These are phyloP conservation scores for Baorangia bicolor DNA, from an alignment of 768 basidiomycete species.

Conservation along the genomic window DNA sequence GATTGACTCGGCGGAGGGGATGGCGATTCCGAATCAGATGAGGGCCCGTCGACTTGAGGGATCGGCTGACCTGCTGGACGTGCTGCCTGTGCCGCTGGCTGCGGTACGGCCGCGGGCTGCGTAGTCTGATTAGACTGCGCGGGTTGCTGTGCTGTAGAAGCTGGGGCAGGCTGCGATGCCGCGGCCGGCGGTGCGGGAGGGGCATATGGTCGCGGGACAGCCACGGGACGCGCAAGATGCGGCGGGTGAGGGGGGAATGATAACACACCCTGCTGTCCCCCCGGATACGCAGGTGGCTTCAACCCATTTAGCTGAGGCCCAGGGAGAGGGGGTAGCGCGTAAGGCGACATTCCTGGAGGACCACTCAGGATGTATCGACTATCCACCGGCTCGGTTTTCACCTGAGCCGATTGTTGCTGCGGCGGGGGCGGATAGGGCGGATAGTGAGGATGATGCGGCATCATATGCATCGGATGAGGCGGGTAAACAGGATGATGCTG, in stretches of 20 bases:
- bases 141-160: conserved; percentile 18
- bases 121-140: conserved; percentile 17
- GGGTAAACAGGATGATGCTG: conserved; percentile 54
- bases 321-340: conserved; percentile 59
- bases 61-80: conserved; percentile 40
- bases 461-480: conserved; percentile 63
- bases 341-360: conserved; percentile 42
- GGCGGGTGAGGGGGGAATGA: conserved; percentile 46
- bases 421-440: conserved; percentile 43
- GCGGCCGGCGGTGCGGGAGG: conserved; percentile 23
- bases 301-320: conserved; percentile 62
- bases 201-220: conserved; percentile 24
- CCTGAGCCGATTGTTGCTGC: conserved; percentile 40
- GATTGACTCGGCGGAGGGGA: conserved; percentile 60
- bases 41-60: conserved; percentile 81
- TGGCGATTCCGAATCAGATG: conserved; percentile 68
- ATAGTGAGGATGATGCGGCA: conserved; percentile 55
- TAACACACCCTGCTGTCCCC: conserved; percentile 57
- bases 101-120: conserved; percentile 12
- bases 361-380: conserved; percentile 59
- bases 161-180: conserved; percentile 15
- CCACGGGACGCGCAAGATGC: conserved; percentile 25
- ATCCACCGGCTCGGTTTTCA: conserved; percentile 77
- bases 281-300: conserved; percentile 51
- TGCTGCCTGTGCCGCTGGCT: conserved; percentile 16